Conservation (phyloP, 1,139 yeast species). For the Ogataea hybrid region DNA sequence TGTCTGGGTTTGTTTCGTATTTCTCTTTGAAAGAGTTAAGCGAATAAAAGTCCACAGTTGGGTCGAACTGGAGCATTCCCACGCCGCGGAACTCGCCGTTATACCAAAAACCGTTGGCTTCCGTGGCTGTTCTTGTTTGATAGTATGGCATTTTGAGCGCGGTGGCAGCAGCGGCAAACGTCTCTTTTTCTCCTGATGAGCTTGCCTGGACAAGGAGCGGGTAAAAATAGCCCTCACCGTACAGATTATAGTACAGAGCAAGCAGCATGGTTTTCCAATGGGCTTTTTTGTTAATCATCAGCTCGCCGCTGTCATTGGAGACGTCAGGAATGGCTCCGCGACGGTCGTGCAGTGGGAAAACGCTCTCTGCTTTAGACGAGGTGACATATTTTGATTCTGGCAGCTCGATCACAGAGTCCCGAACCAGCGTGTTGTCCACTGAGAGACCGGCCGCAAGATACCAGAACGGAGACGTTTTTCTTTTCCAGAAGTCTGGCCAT, state of each 20-base stretch:
- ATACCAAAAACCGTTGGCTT: slow-evolving; percentile 32
- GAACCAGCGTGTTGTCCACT: slow-evolving; percentile 31
- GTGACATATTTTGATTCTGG: slow-evolving; percentile 17
- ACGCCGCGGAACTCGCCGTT: slow-evolving; percentile 38
- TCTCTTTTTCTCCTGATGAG: slow-evolving; percentile 65
- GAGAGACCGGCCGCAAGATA: slow-evolving; percentile 49
- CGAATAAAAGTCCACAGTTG: slow-evolving; percentile 43
- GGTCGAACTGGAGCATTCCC: slow-evolving; percentile 54
- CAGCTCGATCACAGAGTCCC: slow-evolving; percentile 30
- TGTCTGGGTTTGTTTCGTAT: slow-evolving; percentile 19
- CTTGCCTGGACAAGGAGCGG: slow-evolving; percentile 57
- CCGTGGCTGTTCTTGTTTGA: slow-evolving; percentile 41
- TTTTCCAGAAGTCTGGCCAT: slow-evolving; percentile 73
- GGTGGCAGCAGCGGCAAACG: slow-evolving; percentile 62
- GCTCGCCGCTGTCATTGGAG: slow-evolving; percentile 59
- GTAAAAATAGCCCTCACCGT: slow-evolving; percentile 58
- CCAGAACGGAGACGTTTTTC: slow-evolving; percentile 57
- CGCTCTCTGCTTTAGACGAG: slow-evolving; percentile 16
- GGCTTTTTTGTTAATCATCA: slow-evolving; percentile 50
- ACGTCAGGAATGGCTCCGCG: slow-evolving; percentile 61
- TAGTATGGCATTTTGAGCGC: slow-evolving; percentile 48
- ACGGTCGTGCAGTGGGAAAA: slow-evolving; percentile 46
- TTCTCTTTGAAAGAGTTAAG: slow-evolving; percentile 32
- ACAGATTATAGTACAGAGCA: slow-evolving; percentile 56
- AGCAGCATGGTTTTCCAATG: slow-evolving; percentile 53